Percentiles rank a stretch among this genome's conserved stretches.
Evolutionary conservation across 805 yeast genomes (phyloP).

Genomic region (Maudiozyma serrabonitensis): DNA sequence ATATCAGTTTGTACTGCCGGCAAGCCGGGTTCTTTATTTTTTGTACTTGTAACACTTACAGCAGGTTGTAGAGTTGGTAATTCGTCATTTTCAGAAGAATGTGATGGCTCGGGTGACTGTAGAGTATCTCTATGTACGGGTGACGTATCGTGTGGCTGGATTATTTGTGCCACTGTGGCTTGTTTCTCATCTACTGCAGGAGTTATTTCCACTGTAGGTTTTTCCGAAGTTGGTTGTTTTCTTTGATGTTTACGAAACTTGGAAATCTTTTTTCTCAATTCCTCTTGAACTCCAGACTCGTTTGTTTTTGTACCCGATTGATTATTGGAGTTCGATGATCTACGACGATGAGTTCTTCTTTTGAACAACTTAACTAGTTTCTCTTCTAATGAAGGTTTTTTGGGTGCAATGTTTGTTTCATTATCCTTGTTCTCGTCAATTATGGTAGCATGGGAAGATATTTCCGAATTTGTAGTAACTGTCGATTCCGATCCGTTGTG

Average conservation of each 20-base stretch:
- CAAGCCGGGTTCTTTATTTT: background rate
- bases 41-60: slow-evolving; percentile 12
- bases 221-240: background rate
- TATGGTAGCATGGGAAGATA: background rate
- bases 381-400: slow-evolving; percentile 13
- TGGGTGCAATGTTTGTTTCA: background rate
- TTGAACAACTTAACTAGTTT: slow-evolving; percentile 20
- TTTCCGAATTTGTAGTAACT: background rate
- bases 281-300: slow-evolving; percentile 3
- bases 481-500: background rate
- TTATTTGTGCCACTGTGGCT: too few relatives aligned
- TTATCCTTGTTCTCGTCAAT: background rate
- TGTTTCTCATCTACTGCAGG: background rate
- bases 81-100: background rate
- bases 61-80: slow-evolving; percentile 14
- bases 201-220: background rate
- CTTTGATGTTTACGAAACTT: slow-evolving; percentile 4
- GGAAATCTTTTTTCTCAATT: slow-evolving; percentile 7
- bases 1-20: background rate
- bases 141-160: background rate
- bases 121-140: background rate
- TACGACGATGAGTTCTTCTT: slow-evolving; percentile 10
- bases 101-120: background rate
- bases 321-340: slow-evolving; percentile 5
- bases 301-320: slow-evolving; percentile 1